Conservation (phyloP, 306 rosid species). For the Rosa multiflora region DNA sequence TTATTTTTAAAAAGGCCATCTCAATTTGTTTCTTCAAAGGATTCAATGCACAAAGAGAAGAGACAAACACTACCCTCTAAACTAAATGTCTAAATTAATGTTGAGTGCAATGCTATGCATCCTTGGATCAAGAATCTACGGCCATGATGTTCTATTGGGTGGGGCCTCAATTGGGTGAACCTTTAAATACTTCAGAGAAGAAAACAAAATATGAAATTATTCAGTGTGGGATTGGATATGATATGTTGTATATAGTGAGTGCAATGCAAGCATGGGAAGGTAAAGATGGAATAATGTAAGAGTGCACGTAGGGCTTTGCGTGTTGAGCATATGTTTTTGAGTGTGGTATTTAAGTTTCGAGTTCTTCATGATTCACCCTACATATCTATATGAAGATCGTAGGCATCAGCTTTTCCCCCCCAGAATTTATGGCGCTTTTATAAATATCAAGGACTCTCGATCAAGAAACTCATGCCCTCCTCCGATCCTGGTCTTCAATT, state of each 20-base stretch:
- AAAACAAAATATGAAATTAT: not conserved
- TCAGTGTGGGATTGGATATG: not conserved
- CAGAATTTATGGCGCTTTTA: slow-evolving; percentile 40
- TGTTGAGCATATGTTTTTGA: slow-evolving; percentile 61
- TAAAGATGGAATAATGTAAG: slow-evolving; percentile 41
- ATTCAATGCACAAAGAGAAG: slow-evolving; percentile 27
- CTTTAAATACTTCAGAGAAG: not conserved
- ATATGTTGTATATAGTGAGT: not conserved
- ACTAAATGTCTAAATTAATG: not conserved
- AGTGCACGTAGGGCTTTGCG: slow-evolving; percentile 84
- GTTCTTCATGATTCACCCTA: slow-evolving; percentile 10
- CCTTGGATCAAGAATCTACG: slow-evolving; percentile 29
- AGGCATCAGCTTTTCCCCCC: slow-evolving; percentile 41
- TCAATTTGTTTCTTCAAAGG: slow-evolving; percentile 37
- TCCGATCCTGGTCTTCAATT: slow-evolving; percentile 14
- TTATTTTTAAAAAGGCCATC: slow-evolving; percentile 41
- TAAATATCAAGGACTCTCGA: slow-evolving; percentile 20
- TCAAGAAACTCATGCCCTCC: not conserved
- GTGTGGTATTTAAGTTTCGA: slow-evolving; percentile 36
- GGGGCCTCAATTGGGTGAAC: not conserved
- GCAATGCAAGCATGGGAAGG: slow-evolving; percentile 9
- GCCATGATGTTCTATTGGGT: not conserved
- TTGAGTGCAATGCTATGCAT: not conserved
- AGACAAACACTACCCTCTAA: slow-evolving; percentile 31
- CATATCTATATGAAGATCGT: slow-evolving; percentile 11